These are phyloP conservation scores for Cryphonectria carpinicola DNA, from an alignment of 2,329 filamentous ascomycete species.

Conservation along the genomic window DNA sequence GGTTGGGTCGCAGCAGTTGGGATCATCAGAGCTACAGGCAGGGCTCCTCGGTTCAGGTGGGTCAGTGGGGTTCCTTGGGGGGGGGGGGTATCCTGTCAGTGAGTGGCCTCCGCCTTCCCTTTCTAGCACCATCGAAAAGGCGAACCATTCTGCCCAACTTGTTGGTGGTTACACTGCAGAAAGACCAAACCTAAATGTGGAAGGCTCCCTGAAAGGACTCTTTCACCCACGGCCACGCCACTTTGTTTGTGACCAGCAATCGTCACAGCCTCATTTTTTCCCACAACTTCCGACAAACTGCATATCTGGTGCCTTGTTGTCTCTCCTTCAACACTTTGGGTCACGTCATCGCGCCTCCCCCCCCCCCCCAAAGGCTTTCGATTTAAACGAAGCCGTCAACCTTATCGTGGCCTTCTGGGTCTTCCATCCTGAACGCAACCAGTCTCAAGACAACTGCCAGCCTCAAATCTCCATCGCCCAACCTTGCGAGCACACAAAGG, in stretches of 20 bases:
- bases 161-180: background rate
- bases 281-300: constrained; percentile 24
- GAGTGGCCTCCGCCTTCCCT: constrained; percentile 22
- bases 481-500: background rate
- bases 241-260: constrained; percentile 3
- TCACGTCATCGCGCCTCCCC: background rate
- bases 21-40: constrained; percentile 9
- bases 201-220: background rate
- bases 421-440: background rate
- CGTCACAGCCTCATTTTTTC: constrained; percentile 15
- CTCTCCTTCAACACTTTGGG: constrained; percentile 5
- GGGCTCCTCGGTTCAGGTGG: constrained; percentile 4
- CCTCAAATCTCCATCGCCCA: background rate
- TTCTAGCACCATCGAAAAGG: constrained; percentile 8
- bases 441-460: background rate
- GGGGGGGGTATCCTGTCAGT: background rate
- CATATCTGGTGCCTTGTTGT: background rate
- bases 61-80: background rate
- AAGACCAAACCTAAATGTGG: background rate
- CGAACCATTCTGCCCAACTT: constrained; percentile 10
- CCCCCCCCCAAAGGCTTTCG: background rate
- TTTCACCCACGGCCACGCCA: constrained; percentile 5
- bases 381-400: background rate
- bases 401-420: background rate
- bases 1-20: constrained; percentile 15